Percentiles rank a stretch among this genome's conserved stretches.
Conservation (phyloP, 352 stramenopile genomes). For the Phytopythium cucurbitacearum region DNA sequence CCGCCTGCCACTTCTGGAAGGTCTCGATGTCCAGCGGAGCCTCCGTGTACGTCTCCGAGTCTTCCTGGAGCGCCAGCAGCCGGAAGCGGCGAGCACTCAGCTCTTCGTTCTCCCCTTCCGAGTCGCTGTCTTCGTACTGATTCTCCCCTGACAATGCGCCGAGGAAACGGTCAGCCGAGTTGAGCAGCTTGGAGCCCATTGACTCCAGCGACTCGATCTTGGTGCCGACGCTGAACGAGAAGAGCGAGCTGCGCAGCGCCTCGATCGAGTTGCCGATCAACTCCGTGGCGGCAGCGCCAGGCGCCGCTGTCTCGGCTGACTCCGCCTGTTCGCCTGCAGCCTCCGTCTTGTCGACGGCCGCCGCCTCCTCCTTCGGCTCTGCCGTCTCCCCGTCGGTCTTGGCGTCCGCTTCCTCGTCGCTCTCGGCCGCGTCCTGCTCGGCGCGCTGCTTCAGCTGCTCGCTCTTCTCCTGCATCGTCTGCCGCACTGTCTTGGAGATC, state of each 20-base stretch:
- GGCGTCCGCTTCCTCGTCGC: constrained; percentile 8
- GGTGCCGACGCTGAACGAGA: constrained; percentile 20
- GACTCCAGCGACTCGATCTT: constrained; percentile 43
- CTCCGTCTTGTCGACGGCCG: constrained; percentile 7
- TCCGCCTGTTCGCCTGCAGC: constrained; percentile 7
- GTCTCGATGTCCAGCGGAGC: constrained; percentile 51
- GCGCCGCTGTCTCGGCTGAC: background rate
- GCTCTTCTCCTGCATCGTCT: constrained; percentile 51
- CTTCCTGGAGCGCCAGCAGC: constrained; percentile 57
- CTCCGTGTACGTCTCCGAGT: constrained; percentile 58
- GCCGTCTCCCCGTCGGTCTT: constrained; percentile 7
- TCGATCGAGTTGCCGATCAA: constrained; percentile 8
- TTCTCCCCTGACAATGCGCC: constrained; percentile 34
- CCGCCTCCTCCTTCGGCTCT: constrained; percentile 4
- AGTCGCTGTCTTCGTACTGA: constrained; percentile 18
- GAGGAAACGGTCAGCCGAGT: constrained; percentile 61
- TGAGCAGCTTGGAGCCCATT: constrained; percentile 65
- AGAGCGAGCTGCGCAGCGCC: constrained; percentile 26
- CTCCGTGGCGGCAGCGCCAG: background rate
- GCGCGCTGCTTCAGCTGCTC: constrained; percentile 30
- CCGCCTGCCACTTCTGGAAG: constrained; percentile 57
- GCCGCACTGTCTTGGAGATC: constrained; percentile 45
- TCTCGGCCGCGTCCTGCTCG: constrained; percentile 21
- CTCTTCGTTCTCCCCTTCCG: constrained; percentile 24
- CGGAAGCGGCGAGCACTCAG: constrained; percentile 51